These are phyloP conservation scores for Volvox reticuliferus DNA, from an alignment of 139 green algal genomes.

Conservation along the genomic window DNA sequence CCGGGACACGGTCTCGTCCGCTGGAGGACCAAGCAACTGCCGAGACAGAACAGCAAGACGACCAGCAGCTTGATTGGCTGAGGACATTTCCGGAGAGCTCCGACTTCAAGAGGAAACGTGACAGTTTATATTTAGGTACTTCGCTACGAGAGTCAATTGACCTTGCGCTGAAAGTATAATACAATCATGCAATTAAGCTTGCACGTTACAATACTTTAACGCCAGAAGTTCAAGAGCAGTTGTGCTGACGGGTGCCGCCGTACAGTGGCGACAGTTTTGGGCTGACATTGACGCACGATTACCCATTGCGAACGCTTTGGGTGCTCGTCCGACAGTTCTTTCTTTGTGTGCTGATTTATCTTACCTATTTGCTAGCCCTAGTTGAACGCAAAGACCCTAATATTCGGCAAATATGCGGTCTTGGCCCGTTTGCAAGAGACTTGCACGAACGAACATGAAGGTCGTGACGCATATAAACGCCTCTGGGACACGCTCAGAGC, in stretches of 20 bases:
- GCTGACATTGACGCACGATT: too few species aligned
- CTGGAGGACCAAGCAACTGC: slow-evolving; percentile 1
- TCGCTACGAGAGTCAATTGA: not conserved
- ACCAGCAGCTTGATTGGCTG: not conserved
- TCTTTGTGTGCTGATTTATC: too few species aligned
- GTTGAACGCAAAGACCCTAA: not conserved
- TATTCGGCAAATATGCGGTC: not conserved
- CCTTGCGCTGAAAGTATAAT: not conserved
- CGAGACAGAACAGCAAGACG: slow-evolving; percentile 31
- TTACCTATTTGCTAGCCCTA: not conserved
- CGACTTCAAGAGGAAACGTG: not conserved
- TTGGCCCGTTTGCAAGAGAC: not conserved
- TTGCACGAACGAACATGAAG: not conserved
- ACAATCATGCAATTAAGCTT: too few species aligned
- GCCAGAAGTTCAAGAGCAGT: too few species aligned
- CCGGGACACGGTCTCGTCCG: slow-evolving; percentile 1
- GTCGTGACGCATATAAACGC: not conserved
- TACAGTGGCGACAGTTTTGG: too few species aligned
- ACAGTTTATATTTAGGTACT: too few species aligned
- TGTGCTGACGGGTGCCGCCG: too few species aligned
- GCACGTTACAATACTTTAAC: too few species aligned
- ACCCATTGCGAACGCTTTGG: too few species aligned
- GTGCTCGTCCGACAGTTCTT: too few species aligned
- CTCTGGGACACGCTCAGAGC: not conserved
- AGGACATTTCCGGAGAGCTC: not conserved